These are phyloP conservation scores for Myxozyma sirexii DNA, from an alignment of 805 yeast species.

Conservation along the genomic window DNA sequence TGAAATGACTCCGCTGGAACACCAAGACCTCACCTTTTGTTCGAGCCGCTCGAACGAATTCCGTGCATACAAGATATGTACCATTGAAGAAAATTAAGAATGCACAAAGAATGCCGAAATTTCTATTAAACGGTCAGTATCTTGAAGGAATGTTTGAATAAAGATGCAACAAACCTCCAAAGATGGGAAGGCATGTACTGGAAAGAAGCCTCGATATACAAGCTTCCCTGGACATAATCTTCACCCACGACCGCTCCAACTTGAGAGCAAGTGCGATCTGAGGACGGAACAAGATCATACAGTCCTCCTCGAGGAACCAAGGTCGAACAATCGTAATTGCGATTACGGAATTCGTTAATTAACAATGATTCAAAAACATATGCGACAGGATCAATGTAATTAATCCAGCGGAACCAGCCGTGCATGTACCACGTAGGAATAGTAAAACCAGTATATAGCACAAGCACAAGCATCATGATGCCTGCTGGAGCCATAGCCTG, in stretches of 20 bases:
- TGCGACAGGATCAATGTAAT: constrained; percentile 50
- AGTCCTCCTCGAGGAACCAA: constrained; percentile 53
- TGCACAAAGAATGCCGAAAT: constrained; percentile 62
- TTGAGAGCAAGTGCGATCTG: constrained; percentile 54
- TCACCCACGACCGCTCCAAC: constrained; percentile 61
- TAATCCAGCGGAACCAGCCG: constrained; percentile 57
- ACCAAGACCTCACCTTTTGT: constrained; percentile 32
- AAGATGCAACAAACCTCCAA: constrained; percentile 51
- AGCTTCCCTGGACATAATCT: constrained; percentile 54
- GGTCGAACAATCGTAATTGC: constrained; percentile 45
- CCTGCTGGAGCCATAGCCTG: constrained; percentile 66
- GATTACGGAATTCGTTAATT: constrained; percentile 50
- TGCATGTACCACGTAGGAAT: constrained; percentile 49
- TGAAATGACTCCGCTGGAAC: constrained; percentile 21
- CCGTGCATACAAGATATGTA: constrained; percentile 58
- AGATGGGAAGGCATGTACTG: constrained; percentile 51
- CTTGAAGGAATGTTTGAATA: background rate
- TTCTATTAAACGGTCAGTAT: constrained; percentile 35
- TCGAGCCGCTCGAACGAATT: constrained; percentile 48
- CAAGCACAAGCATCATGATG: constrained; percentile 52
- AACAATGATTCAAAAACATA: constrained; percentile 52
- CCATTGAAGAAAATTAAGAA: constrained; percentile 57
- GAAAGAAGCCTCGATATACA: constrained; percentile 51
- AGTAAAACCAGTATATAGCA: constrained; percentile 62
- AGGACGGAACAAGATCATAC: constrained; percentile 39